Base-by-base conservation (phyloP, 2,329 filamentous ascomycete genomes). In the Fusarium sororula region DNA sequence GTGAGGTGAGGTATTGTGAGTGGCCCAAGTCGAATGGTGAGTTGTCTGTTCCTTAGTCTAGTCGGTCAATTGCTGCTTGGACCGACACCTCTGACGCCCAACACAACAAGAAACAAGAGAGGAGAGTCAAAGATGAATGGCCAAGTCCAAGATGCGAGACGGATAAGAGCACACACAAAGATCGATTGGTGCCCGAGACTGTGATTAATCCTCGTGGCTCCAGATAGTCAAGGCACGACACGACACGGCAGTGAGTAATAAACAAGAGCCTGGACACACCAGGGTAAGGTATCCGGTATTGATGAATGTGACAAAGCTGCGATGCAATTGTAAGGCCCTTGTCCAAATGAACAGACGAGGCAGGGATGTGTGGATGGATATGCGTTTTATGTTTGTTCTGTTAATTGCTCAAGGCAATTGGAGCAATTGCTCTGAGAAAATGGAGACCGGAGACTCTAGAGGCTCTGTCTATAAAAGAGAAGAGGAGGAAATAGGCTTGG, bases 41-140 rank as follows among this genome's bases (percentile, higher is more conserved):
- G 72, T 59, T 74, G 72, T 72, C 58, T 68, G 66, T 32, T 68
- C 55, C 67, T 57, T 66, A 61, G 67, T 65, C 72, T 66, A 68
- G 71, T 72, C 72, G 72, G 72, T 74, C 72, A 74, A 65, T 63
- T 73, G 53, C 38, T 58, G 47, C 60, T 70, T 44, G 50, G 59
- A 65, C 50, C 32, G 32, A 53, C 56, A 56, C 55, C 48, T 69
- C 74, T 74, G 72, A 62, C 63, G 68, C 59, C 72, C 68, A 75
- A 74, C 69, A 60, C 55, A 51, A 50, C 59, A 66, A 51, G 66
- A 66, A 47, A 58, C 24, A 37, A 51, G 30, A 57, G 39, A 55
- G 24, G 15, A 38, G 30, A 39, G 20, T 55, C 51, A 55, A 54
- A 39, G 51, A 39, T 54, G 51, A 54, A 41, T 55, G 51, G 24